These are phyloP conservation scores for Citrus reticulata DNA, from an alignment of 345 rosid species.

Conservation along the genomic window DNA sequence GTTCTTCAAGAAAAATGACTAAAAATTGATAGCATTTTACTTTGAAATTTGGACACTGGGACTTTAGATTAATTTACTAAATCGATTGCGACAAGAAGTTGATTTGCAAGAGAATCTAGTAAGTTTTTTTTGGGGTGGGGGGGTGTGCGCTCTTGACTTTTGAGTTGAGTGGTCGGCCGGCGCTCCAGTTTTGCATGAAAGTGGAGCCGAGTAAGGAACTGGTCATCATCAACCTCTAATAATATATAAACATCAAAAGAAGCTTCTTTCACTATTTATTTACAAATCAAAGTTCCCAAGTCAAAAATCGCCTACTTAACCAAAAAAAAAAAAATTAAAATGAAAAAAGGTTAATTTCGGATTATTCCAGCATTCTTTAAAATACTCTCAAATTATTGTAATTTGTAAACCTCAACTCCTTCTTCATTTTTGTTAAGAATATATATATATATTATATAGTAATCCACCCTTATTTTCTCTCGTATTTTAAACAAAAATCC, in stretches of 20 bases:
- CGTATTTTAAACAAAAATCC: too few relatives aligned
- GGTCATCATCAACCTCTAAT: neutral
- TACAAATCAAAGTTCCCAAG: too few relatives aligned
- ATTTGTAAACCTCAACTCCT: too few relatives aligned
- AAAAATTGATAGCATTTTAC: neutral
- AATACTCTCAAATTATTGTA: too few relatives aligned
- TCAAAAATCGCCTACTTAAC: too few relatives aligned
- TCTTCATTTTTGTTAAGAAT: too few relatives aligned
- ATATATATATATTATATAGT: too few relatives aligned
- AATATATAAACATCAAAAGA: neutral
- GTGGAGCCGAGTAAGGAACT: neutral
- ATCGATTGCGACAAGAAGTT: neutral
- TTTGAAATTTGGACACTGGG: neutral
- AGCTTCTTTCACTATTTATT: neutral
- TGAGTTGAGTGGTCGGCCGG: neutral
- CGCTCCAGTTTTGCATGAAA: constrained; percentile 2
- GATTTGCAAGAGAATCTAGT: neutral
- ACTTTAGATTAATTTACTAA: neutral
- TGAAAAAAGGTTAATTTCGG: too few relatives aligned
- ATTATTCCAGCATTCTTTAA: too few relatives aligned
- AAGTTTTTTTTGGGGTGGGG: neutral
- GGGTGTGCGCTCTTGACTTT: neutral
- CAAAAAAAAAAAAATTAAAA: too few relatives aligned
- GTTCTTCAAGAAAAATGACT: neutral
- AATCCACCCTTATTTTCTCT: too few relatives aligned